A percentile compares a stretch with the other conserved stretches of the same genome.
These are phyloP conservation scores for Sutorius australiensis DNA, from an alignment of 768 basidiomycete species.

Conservation along the genomic window DNA sequence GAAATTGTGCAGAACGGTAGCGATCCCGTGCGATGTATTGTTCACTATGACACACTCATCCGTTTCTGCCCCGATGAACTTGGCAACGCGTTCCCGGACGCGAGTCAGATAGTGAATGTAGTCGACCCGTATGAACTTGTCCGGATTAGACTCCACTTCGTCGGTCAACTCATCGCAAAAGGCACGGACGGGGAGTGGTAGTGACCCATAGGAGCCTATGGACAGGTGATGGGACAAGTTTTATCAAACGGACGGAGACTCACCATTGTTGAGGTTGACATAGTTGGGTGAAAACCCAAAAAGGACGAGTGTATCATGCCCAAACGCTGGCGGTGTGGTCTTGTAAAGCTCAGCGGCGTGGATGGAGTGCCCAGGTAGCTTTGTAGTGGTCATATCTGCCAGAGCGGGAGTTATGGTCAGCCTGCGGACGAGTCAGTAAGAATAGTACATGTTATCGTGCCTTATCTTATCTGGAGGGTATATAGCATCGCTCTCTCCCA, in stretches of 20 bases:
- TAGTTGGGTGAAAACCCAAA: slow-evolving; percentile 58
- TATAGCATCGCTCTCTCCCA: background rate
- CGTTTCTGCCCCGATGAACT: slow-evolving; percentile 45
- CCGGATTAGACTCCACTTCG: slow-evolving; percentile 51
- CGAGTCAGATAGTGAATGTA: slow-evolving; percentile 34
- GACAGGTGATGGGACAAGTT: background rate
- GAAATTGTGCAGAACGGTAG: slow-evolving; percentile 65
- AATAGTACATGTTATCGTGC: background rate
- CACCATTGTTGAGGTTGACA: slow-evolving; percentile 65
- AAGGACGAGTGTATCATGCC: slow-evolving; percentile 50
- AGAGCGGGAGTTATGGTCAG: background rate
- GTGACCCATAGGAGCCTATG: slow-evolving; percentile 58
- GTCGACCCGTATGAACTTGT: slow-evolving; percentile 47
- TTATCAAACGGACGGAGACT: background rate
- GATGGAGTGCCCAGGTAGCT: background rate
- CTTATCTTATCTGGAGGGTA: background rate
- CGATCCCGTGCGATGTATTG: slow-evolving; percentile 39
- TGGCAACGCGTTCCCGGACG: slow-evolving; percentile 45
- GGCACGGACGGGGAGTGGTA: slow-evolving; percentile 49
- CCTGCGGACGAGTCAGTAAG: background rate
- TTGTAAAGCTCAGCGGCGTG: slow-evolving; percentile 17
- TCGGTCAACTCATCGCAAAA: slow-evolving; percentile 41
- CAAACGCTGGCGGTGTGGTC: slow-evolving; percentile 44
- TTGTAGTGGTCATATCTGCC: slow-evolving; percentile 4
- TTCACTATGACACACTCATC: slow-evolving; percentile 54